These are phyloP conservation scores for Zasmidium cellare DNA, from an alignment of 2,329 filamentous ascomycete species.

Conservation along the genomic window DNA sequence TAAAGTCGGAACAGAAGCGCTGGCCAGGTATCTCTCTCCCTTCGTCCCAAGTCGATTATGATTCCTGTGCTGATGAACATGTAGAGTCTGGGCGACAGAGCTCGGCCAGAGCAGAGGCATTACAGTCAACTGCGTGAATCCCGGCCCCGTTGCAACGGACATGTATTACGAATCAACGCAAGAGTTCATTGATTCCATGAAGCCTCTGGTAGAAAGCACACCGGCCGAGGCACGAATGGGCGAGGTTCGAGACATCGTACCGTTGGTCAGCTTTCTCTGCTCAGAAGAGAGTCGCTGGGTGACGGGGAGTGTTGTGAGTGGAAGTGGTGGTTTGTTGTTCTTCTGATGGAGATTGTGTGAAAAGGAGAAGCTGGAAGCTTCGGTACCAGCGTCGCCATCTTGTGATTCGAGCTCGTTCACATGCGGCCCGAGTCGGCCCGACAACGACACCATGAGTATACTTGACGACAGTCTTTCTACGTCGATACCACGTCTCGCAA, in stretches of 20 bases:
- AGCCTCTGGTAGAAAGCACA: conserved; percentile 52
- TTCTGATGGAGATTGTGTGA: no score
- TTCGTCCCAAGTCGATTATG: no score
- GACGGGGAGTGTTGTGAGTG: conserved; percentile 37
- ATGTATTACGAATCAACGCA: conserved; percentile 54
- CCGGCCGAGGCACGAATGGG: conserved; percentile 54
- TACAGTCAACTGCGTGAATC: conserved; percentile 62
- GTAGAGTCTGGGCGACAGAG: no score
- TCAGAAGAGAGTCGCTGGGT: conserved; percentile 34
- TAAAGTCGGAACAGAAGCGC: conserved; percentile 61
- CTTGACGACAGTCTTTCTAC: no score
- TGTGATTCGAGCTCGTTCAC: no score
- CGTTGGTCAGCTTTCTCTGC: conserved; percentile 57
- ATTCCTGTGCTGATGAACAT: no score
- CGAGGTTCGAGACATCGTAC: conserved; percentile 54
- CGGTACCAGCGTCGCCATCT: no score
- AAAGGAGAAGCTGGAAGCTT: no score
- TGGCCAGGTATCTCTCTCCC: conserved; percentile 61
- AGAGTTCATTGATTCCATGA: conserved; percentile 51
- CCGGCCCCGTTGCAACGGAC: conserved; percentile 60
- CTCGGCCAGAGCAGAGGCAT: conserved; percentile 54
- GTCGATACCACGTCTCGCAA: no score
- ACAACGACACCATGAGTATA: no score
- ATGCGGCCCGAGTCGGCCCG: no score
- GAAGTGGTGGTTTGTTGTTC: no score